A percentile compares a stretch with the other conserved stretches of the same genome.
Conservation (phyloP, 208 protist genomes). For the Balamuthia mandrillaris region DNA sequence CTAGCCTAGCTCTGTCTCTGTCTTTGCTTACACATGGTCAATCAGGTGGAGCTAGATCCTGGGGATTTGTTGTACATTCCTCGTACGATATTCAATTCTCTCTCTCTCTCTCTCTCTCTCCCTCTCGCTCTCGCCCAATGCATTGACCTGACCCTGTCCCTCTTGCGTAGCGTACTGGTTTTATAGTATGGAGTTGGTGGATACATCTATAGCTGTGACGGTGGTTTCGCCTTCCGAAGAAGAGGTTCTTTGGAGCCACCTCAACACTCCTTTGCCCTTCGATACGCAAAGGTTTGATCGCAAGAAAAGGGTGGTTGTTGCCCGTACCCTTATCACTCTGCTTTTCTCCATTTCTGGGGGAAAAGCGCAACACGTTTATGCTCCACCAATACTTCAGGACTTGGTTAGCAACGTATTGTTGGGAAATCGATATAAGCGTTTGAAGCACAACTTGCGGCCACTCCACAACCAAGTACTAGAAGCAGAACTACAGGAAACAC, state of each 20-base stretch:
- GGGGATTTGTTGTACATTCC: neutral
- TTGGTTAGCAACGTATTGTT: no score
- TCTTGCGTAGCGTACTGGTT: neutral
- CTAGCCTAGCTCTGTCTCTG: no score
- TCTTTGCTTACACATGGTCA: neutral
- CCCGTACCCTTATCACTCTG: no score
- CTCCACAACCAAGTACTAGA: no score
- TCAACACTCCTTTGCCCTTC: neutral
- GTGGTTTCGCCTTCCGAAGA: conserved; percentile 12
- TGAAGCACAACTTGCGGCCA: no score
- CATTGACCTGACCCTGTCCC: neutral
- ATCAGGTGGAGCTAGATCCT: neutral
- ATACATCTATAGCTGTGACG: neutral
- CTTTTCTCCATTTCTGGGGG: no score
- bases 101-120: neutral
- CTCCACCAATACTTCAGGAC: no score
- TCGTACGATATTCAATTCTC: neutral
- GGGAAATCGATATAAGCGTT: no score
- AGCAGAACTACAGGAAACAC: no score
- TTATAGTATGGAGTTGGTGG: neutral
- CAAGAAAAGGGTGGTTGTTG: no score
- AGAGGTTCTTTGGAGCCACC: neutral
- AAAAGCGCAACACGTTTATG: no score
- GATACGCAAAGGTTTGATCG: no score
- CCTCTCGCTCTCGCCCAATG: neutral